Base-by-base conservation (phyloP, 2,329 filamentous ascomycete genomes). In the Sclerotiophoma versabilis region DNA sequence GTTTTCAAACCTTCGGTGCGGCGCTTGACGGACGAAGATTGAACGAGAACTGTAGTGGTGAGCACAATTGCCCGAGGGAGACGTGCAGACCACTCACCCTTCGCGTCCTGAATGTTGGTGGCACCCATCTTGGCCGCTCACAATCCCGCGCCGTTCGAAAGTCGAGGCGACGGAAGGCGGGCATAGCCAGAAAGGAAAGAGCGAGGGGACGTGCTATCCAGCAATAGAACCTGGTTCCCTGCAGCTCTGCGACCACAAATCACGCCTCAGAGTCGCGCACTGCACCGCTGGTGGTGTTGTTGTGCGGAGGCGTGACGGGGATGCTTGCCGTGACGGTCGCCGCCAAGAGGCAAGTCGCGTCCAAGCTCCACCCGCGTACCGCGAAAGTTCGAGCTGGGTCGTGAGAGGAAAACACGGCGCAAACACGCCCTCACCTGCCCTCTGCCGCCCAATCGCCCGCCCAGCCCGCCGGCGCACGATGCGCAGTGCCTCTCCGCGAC, bases 1-100 rank as follows among this genome's bases (percentile, higher is more conserved):
- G 85, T 80, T 58, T 78, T 77, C 54, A 87, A 73, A 26, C 81
- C 84, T 54, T 81, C 77, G 27, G 66, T 70, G 32, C 84, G 82
- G 22, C 81, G 79, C 57, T 72, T 78, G 44, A 64, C 50, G 39
- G 48, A 61, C 15, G 64, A 51, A 6, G 66, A 64, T 30, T 70
- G 60, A 27, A 75, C 70, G 39, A 67, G 62, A 39, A 71, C 72
- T 75, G 53, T 17, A 11, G 19, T 5, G 5, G 55, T 71, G 30
- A 68, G 63, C 14, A 45, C 22, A 22, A 19, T 11, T 23, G 25
- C 17, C 12, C 4, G 17, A 14, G 10, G 11, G 34, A 14, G n/a
- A 37, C 32, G n/a, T 47, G 15, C 19, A n/a, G 15, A 3, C 10
- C 11, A 46, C 64, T 60, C 47, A 73, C 72, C 57, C 58, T 73